These are phyloP conservation scores for Candida coquimbonensis DNA, from an alignment of 805 yeast species.

Conservation along the genomic window DNA sequence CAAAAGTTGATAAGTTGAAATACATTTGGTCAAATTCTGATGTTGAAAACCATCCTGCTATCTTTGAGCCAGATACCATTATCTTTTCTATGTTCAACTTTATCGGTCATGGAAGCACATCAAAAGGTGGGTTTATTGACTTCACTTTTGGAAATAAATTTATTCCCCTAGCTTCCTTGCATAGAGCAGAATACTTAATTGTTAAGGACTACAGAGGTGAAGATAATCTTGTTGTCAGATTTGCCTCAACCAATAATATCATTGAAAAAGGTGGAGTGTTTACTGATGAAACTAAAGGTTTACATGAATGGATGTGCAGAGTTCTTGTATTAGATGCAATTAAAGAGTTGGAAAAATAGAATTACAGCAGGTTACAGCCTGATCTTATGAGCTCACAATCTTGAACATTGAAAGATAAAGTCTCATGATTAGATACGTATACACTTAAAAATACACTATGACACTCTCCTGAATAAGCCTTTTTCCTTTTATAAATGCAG, in stretches of 20 bases:
- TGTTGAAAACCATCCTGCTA: conserved; percentile 5
- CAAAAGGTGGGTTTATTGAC: conserved; percentile 18
- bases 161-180: conserved; percentile 9
- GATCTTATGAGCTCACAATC: too few species aligned
- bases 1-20: conserved; percentile 8
- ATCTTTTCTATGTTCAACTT: conserved; percentile 19
- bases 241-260: conserved; percentile 11
- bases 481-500: too few species aligned
- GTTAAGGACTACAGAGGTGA: conserved; percentile 7
- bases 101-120: conserved; percentile 12
- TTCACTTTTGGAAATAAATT: conserved; percentile 16
- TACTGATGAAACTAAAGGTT: conserved; percentile 15
- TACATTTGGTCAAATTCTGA: conserved; percentile 17
- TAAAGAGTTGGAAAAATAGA: conserved; percentile 8
- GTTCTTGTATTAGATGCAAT: conserved; percentile 20
- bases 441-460: too few species aligned
- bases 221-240: conserved; percentile 16
- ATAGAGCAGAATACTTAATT: conserved; percentile 18
- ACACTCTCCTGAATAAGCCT: too few species aligned
- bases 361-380: too few species aligned
- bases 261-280: conserved; percentile 6
- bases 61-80: conserved; percentile 12
- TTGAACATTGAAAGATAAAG: too few species aligned
- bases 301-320: conserved; percentile 23
- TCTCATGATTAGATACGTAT: too few species aligned